Evolutionary conservation across 2,329 filamentous ascomycete genomes (phyloP).

Genomic region (Cladosporium cucumerinum): DNA sequence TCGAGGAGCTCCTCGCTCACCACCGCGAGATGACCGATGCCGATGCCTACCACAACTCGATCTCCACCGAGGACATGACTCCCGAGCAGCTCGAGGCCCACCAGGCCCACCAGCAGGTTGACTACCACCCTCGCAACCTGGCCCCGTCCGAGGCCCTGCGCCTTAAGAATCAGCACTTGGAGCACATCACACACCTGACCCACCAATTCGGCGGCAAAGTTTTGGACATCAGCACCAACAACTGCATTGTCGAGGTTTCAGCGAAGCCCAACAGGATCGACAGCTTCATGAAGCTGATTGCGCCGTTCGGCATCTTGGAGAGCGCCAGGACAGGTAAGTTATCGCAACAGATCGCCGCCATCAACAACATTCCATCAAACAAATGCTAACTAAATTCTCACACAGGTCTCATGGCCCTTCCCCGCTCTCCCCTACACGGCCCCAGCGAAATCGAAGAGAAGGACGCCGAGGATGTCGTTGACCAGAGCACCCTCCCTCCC

Average conservation of each 20-base stretch:
- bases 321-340: slow-evolving; percentile 75
- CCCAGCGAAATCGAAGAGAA: slow-evolving; percentile 71
- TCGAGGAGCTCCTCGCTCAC: slow-evolving; percentile 92
- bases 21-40: slow-evolving; percentile 80
- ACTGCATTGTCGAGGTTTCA: slow-evolving; percentile 95
- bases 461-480: slow-evolving; percentile 91
- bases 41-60: slow-evolving; percentile 29
- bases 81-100: slow-evolving; percentile 27
- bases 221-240: slow-evolving; percentile 94
- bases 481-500: slow-evolving; percentile 88
- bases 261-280: slow-evolving; percentile 93
- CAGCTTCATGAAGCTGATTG: slow-evolving; percentile 93
- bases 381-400: slow-evolving; percentile 19
- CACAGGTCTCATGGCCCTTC: slow-evolving; percentile 83
- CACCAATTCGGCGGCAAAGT: slow-evolving; percentile 99
- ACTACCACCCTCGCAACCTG: slow-evolving; percentile 88
- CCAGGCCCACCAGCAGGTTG: slow-evolving; percentile 36
- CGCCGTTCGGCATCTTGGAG: slow-evolving; percentile 93
- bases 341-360: too few relatives aligned
- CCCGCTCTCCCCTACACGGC: slow-evolving; percentile 81
- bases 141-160: slow-evolving; percentile 83
- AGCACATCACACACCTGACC: slow-evolving; percentile 91
- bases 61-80: slow-evolving; percentile 23
- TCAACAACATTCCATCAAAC: too few relatives aligned
- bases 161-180: slow-evolving; percentile 96